Conservation (phyloP, 495 filamentous ascomycete species). For the Penicillium desertorum region DNA sequence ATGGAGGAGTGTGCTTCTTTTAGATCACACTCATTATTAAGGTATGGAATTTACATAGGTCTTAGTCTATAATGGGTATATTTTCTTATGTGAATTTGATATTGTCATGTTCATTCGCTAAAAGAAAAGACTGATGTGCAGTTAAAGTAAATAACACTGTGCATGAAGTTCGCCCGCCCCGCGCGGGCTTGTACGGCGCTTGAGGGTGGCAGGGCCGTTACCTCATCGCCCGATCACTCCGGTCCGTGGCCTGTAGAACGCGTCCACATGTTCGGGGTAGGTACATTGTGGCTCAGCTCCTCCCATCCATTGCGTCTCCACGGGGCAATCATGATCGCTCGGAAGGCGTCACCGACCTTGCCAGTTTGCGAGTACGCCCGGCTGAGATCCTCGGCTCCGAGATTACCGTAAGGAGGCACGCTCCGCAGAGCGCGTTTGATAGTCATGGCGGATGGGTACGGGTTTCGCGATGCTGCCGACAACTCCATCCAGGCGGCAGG, state of each 20-base stretch:
- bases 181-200: constrained; percentile 67
- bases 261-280: constrained; percentile 11
- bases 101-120: background rate
- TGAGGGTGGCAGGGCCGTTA: constrained; percentile 55
- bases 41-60: constrained; percentile 15
- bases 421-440: constrained; percentile 70
- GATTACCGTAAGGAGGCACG: constrained; percentile 65
- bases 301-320: constrained; percentile 71
- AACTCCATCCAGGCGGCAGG: constrained; percentile 77
- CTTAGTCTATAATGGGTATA: background rate
- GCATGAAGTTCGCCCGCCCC: constrained; percentile 58
- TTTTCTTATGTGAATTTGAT: background rate
- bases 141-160: constrained; percentile 31
- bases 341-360: constrained; percentile 68
- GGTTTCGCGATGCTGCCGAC: constrained; percentile 52
- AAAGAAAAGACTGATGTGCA: constrained; percentile 13
- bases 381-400: constrained; percentile 68
- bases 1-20: background rate
- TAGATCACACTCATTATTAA: background rate
- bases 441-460: constrained; percentile 74
- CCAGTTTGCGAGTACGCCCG: constrained; percentile 75
- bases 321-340: constrained; percentile 76
- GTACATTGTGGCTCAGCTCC: constrained; percentile 35
- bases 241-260: background rate
- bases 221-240: background rate